Evolutionary conservation across 345 rosid species (phyloP).

Genomic region (Conringia planisiliqua): DNA sequence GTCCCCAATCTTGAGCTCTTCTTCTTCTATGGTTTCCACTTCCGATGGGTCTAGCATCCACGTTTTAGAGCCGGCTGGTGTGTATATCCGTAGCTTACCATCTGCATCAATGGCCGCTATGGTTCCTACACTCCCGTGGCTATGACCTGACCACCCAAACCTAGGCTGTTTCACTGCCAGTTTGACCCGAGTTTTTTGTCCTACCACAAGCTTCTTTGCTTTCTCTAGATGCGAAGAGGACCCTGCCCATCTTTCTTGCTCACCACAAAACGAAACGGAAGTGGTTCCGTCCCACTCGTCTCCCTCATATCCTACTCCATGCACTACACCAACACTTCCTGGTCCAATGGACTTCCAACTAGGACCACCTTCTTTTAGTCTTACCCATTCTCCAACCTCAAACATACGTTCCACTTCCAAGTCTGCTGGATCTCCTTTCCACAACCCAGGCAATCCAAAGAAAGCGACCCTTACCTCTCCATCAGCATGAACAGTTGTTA

Average conservation of each 20-base stretch:
- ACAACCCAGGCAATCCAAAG: conserved; percentile 71
- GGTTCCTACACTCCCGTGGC: conserved; percentile 72
- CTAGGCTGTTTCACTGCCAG: conserved; percentile 82
- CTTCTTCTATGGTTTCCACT: conserved; percentile 78
- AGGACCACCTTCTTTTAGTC: conserved; percentile 51
- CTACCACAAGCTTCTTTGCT: conserved; percentile 53
- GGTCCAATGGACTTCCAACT: conserved; percentile 80
- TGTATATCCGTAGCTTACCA: conserved; percentile 89
- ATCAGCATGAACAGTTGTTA: conserved; percentile 87
- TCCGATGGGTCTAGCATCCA: conserved; percentile 99
- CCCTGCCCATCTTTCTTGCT: conserved; percentile 94
- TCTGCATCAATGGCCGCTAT: conserved; percentile 89
- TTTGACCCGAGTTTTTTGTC: conserved; percentile 79
- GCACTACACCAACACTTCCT: conserved; percentile 80
- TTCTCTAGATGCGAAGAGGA: conserved; percentile 65
- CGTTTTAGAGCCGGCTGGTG: conserved; percentile 82
- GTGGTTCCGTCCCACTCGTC: conserved; percentile 85
- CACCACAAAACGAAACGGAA: conserved; percentile 77
- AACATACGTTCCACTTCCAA: conserved; percentile 67
- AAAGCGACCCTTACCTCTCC: conserved; percentile 90
- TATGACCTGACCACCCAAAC: conserved; percentile 95
- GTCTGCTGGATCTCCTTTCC: conserved; percentile 97
- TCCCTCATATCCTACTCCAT: conserved; percentile 76
- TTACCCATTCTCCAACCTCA: conserved; percentile 97
- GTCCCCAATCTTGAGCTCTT: conserved; percentile 75